phyloP scores from a whole-genome alignment of 2,329 filamentous ascomycete genomes.

The Sporothrix luriei region DNA sequence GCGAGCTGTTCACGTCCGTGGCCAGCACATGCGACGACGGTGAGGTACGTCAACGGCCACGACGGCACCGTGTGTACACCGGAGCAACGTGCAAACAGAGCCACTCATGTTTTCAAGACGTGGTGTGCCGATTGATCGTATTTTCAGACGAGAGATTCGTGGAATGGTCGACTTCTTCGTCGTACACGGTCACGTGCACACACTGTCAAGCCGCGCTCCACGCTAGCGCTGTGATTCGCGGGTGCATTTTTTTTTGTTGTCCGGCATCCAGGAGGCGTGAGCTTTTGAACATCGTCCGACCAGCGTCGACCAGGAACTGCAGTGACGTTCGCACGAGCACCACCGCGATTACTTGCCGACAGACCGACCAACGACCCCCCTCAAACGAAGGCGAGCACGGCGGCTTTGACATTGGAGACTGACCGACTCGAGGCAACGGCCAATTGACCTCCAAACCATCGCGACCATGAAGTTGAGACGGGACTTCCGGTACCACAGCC shows the following conservation, averaged over 20 bases:
- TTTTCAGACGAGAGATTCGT: not conserved
- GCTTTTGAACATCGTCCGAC: conserved; percentile 25
- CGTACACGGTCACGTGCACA: conserved; percentile 29
- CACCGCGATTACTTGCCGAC: not conserved
- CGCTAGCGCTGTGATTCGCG: conserved; percentile 32
- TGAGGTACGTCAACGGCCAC: not conserved
- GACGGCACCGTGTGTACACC: too few species aligned
- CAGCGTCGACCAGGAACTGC: not conserved
- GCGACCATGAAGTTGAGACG: conserved; percentile 56
- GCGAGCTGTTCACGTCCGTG: not conserved
- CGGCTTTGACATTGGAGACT: conserved; percentile 17
- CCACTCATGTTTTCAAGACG: not conserved
- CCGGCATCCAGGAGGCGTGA: conserved; percentile 8
- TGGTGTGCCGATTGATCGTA: not conserved
- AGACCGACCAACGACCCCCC: not conserved
- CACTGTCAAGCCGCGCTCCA: not conserved
- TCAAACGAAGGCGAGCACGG: conserved; percentile 17
- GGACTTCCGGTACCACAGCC: conserved; percentile 66
- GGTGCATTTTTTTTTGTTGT: conserved; percentile 30
- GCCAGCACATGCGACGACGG: not conserved
- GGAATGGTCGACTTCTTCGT: not conserved
- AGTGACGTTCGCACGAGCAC: conserved; percentile 2
- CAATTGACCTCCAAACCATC: conserved; percentile 15
- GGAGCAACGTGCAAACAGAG: too few species aligned
- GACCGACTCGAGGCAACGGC: not conserved